phyloP scores from a whole-genome alignment of 305 asterid genomes.

The Solanum hybrid region DNA sequence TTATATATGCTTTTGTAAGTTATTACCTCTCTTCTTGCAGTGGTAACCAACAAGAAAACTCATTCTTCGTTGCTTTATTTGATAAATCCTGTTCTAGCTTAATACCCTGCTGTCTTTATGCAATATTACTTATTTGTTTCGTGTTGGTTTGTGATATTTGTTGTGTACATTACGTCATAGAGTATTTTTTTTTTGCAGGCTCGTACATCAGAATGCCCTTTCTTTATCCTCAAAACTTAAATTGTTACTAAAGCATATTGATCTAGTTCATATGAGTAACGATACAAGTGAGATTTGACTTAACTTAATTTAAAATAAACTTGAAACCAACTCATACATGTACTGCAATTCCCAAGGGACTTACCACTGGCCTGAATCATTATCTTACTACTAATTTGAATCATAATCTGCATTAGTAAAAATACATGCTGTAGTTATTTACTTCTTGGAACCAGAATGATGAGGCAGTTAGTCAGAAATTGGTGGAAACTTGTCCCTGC shows the following conservation, averaged over 20 bases:
- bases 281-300: background rate
- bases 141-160: background rate
- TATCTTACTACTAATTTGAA: background rate
- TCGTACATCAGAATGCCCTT: background rate
- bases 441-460: background rate
- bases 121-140: background rate
- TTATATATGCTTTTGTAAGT: background rate
- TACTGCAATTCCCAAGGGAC: background rate
- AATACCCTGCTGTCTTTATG: background rate
- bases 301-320: background rate
- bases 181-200: background rate
- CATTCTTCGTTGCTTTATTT: background rate
- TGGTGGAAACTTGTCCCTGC: background rate
- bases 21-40: background rate
- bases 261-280: background rate
- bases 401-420: background rate
- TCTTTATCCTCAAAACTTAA: background rate
- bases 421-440: background rate
- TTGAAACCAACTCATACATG: background rate
- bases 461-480: background rate
- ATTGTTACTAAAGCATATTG: background rate
- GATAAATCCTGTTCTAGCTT: background rate
- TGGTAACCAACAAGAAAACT: background rate
- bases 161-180: background rate
- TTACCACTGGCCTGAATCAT: background rate